These are phyloP conservation scores for Pleochaeta shiraiana DNA, from an alignment of 2,329 filamentous ascomycete genomes.

Conservation along the genomic window DNA sequence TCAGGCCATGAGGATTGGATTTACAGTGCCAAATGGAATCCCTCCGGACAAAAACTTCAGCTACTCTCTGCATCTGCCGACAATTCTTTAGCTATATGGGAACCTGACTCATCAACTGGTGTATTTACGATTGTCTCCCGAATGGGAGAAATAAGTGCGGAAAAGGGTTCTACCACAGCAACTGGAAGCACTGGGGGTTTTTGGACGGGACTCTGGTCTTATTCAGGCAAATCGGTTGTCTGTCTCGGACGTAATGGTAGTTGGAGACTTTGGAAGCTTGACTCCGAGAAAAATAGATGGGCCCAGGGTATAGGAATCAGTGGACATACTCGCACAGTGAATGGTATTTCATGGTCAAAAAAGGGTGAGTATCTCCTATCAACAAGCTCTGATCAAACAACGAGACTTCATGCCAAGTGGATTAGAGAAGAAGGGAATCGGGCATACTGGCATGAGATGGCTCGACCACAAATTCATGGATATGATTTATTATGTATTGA, in stretches of 20 bases:
- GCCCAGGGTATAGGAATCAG: slow-evolving; percentile 52
- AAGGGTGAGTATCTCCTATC: slow-evolving; percentile 70
- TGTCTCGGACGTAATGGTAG: slow-evolving; percentile 80
- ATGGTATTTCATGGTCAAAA: slow-evolving; percentile 64
- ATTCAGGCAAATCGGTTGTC: slow-evolving; percentile 49
- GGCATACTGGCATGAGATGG: slow-evolving; percentile 82
- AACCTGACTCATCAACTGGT: slow-evolving; percentile 59
- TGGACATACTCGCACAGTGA: slow-evolving; percentile 67
- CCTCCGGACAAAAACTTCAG: slow-evolving; percentile 28
- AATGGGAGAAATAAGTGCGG: slow-evolving; percentile 79
- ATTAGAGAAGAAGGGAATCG: slow-evolving; percentile 24
- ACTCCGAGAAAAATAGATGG: slow-evolving; percentile 44
- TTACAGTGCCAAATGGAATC: slow-evolving; percentile 43
- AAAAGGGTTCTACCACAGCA: slow-evolving; percentile 90
- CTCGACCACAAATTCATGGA: slow-evolving; percentile 88
- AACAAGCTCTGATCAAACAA: slow-evolving; percentile 83
- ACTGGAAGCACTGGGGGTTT: slow-evolving; percentile 93
- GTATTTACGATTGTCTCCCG: slow-evolving; percentile 78
- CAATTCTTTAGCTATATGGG: slow-evolving; percentile 88
- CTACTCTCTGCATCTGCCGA: slow-evolving; percentile 84
- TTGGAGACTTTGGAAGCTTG: slow-evolving; percentile 69
- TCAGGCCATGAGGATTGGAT: slow-evolving; percentile 98
- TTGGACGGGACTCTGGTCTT: slow-evolving; percentile 88
- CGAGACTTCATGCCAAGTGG: slow-evolving; percentile 70
- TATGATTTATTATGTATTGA: slow-evolving; percentile 95